Evolutionary conservation across 305 asterid genomes (phyloP).

Genomic region (Fraxinus xanthoxyloides): DNA sequence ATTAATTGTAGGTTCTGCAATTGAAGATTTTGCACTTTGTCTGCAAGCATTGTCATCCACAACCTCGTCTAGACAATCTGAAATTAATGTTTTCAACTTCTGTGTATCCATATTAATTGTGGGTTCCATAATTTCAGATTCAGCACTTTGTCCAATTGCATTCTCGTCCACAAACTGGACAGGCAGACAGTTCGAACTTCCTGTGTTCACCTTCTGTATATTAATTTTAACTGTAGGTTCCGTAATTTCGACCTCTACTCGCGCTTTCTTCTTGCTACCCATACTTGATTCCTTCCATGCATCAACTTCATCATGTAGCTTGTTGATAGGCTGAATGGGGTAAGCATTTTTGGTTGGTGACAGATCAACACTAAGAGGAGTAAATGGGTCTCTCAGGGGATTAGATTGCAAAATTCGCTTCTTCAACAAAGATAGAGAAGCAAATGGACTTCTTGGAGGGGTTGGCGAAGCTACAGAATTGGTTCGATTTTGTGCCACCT

Average conservation of each 20-base stretch:
- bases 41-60: neutral
- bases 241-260: conserved; percentile 29
- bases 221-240: conserved; percentile 16
- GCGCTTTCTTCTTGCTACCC: conserved; percentile 38
- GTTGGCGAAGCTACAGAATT: conserved; percentile 53
- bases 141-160: conserved; percentile 23
- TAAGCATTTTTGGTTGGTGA: conserved; percentile 24
- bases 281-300: conserved; percentile 26
- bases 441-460: conserved; percentile 68
- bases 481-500: conserved; percentile 26
- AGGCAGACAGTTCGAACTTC: conserved; percentile 17
- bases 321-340: conserved; percentile 29
- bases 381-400: conserved; percentile 61
- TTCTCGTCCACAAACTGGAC: conserved; percentile 37
- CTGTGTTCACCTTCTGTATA: neutral
- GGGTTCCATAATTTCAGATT: neutral
- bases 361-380: conserved; percentile 51
- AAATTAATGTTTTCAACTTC: neutral
- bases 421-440: conserved; percentile 53
- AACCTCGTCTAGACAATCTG: neutral
- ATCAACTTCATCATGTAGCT: conserved; percentile 34
- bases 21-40: neutral
- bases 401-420: conserved; percentile 43
- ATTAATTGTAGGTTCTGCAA: conserved; percentile 1
- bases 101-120: neutral